These are phyloP conservation scores for Entomortierella lignicola DNA, from an alignment of 192 early-diverging fungal species.

Conservation along the genomic window DNA sequence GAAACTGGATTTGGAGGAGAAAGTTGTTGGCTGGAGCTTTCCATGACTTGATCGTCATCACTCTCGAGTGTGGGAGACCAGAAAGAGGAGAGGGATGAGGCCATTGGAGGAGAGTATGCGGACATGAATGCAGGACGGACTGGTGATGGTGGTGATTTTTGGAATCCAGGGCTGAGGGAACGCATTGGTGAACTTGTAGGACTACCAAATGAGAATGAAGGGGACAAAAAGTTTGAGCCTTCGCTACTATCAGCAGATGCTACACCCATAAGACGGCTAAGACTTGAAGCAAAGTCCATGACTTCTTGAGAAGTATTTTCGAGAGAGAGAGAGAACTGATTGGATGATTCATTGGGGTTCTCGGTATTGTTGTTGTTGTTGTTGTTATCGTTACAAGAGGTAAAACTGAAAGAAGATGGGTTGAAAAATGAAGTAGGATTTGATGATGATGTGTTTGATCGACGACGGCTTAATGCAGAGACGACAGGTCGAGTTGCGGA, in stretches of 20 bases:
- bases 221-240: neutral
- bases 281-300: conserved; percentile 27
- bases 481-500: neutral
- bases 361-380: neutral
- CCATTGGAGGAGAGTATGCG: conserved; percentile 21
- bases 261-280: conserved; percentile 23
- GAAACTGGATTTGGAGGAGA: conserved; percentile 15
- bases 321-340: conserved; percentile 18
- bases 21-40: neutral
- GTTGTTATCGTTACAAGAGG: neutral
- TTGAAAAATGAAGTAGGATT: neutral
- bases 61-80: conserved; percentile 17
- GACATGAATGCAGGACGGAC: conserved; percentile 17
- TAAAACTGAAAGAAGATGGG: no score
- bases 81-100: conserved; percentile 20
- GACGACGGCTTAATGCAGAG: neutral
- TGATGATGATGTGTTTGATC: neutral
- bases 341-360: neutral
- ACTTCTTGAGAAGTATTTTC: conserved; percentile 31
- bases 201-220: neutral
- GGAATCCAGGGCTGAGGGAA: conserved; percentile 3
- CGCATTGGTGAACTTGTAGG: neutral
- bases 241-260: neutral
- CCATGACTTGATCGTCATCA: conserved; percentile 9
- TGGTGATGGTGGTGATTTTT: conserved; percentile 22